Base-by-base conservation (phyloP, 2,329 filamentous ascomycete species). In the Botrytis pseudocinerea region DNA sequence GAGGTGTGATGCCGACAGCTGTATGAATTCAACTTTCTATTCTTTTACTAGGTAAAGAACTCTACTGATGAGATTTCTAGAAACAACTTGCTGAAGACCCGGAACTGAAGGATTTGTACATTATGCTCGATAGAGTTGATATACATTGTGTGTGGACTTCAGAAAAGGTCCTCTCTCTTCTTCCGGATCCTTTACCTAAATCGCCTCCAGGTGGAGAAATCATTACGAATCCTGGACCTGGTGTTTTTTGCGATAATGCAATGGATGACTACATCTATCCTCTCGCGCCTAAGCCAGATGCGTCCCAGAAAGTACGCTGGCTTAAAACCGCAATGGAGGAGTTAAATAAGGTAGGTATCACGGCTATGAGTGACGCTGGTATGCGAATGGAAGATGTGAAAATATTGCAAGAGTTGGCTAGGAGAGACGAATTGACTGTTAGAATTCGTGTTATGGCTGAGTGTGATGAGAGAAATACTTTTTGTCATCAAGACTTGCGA, bases 211-310 rank as follows among this genome's bases (percentile, higher is more conserved):
- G 90, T 18, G 91, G 91, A 2, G 89, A 92, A 74, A 86, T 92
- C 18, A 80, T 91, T 22, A 84, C 86, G 44, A 82, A 88, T 5
- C 90, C 90, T 0, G 89, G 89, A 0, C 84, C 86, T 77, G 91
- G 91, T 60, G 90, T 93, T 16, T 92, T 93, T 77, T 93, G 91
- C 78, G 91, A 93, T 80, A 92, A 92, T 78, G 90, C 91, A 38
- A 92, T 92, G 87, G 88, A 90, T 61, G 65, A 60, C 3, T 80
- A 90, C 69, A 85, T 92, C 51, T 83, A 85, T 73, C 81, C 83
- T 2, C 77, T 87, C 28, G 91, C 89, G 83, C 90, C 90, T 2
- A 85, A 86, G 73, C 88, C 89, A 0, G 83, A 83, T 62, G 81
- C 80, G 8, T 83, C 84, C n/a, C 85, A 84, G 76, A 91, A 89